phyloP scores from a whole-genome alignment of 495 filamentous ascomycete genomes.

The Daldinia decipiens region DNA sequence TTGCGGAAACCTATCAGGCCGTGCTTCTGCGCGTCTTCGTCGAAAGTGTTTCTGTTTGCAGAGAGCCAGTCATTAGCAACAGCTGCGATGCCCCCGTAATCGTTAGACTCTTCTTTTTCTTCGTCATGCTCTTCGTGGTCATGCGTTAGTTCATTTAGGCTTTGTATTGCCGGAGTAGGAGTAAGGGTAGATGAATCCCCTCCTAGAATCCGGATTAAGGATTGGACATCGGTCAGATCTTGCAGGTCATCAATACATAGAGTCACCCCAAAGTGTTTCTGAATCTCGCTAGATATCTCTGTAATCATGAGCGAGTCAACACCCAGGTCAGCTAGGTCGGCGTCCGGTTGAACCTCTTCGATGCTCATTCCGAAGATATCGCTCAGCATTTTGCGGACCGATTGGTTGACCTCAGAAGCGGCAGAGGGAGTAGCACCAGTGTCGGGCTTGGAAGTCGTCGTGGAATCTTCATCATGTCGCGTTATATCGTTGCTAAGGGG shows the following conservation, averaged over 20 bases:
- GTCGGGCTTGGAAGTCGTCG: neutral
- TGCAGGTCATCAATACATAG: slow-evolving; percentile 32
- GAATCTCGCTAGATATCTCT: slow-evolving; percentile 53
- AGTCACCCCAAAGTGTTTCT: slow-evolving; percentile 24
- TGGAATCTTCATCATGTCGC: neutral
- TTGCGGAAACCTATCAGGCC: slow-evolving; percentile 45
- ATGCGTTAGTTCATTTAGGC: neutral
- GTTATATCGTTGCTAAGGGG: neutral
- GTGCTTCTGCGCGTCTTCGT: neutral
- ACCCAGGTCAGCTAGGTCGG: slow-evolving; percentile 48
- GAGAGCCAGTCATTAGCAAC: slow-evolving; percentile 19
- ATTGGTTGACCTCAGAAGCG: slow-evolving; percentile 8
- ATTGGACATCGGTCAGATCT: slow-evolving; percentile 25
- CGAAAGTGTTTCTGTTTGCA: slow-evolving; percentile 19
- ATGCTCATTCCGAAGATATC: slow-evolving; percentile 30
- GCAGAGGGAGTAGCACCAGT: neutral
- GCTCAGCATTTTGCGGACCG: slow-evolving; percentile 22
- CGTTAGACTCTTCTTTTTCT: slow-evolving; percentile 3
- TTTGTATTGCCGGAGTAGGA: neutral
- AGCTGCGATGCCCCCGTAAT: slow-evolving; percentile 19
- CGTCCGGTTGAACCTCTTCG: slow-evolving; percentile 21
- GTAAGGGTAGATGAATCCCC: slow-evolving; percentile 4
- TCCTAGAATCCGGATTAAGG: slow-evolving; percentile 17
- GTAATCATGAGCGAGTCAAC: slow-evolving; percentile 58
- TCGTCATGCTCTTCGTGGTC: neutral